Conservation (phyloP, 1,139 yeast genomes). For the Candida frijolesensis region DNA sequence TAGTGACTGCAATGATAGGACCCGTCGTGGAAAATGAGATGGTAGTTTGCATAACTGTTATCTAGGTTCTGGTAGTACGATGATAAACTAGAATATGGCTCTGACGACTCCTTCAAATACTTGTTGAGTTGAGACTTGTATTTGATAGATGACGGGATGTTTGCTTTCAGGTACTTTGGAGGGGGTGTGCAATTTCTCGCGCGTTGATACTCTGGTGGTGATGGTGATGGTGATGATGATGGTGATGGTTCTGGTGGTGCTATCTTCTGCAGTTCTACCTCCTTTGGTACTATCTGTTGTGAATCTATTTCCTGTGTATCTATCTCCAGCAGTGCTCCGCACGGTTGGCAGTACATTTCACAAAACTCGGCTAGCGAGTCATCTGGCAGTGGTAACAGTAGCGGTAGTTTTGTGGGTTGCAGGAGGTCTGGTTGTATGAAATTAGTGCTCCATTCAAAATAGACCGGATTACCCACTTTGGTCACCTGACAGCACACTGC, state of each 20-base stretch:
- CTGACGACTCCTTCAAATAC: constrained; percentile 3
- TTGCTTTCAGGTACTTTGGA: neutral
- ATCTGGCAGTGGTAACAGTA: constrained; percentile 1
- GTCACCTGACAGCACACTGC: neutral
- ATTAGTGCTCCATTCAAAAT: neutral
- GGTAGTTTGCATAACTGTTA: constrained; percentile 1
- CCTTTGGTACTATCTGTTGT: neutral
- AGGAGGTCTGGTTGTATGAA: neutral
- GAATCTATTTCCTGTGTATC: neutral
- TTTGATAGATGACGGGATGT: constrained; percentile 7
- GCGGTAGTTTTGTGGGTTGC: neutral
- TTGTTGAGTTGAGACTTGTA: constrained; percentile 13
- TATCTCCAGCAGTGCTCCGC: neutral
- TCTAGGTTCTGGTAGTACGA: neutral
- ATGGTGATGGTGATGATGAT: neutral
- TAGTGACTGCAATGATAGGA: constrained; percentile 2
- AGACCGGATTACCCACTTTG: neutral
- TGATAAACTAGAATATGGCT: constrained; percentile 5
- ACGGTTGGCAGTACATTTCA: neutral
- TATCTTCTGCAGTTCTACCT: neutral
- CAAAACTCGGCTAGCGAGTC: neutral
- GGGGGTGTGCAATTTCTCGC: neutral
- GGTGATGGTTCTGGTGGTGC: neutral
- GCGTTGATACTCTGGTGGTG: neutral
- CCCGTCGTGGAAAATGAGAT: constrained; percentile 1